Conservation (phyloP, 2,329 filamentous ascomycete species). For the Hymenoscyphus linearis region DNA sequence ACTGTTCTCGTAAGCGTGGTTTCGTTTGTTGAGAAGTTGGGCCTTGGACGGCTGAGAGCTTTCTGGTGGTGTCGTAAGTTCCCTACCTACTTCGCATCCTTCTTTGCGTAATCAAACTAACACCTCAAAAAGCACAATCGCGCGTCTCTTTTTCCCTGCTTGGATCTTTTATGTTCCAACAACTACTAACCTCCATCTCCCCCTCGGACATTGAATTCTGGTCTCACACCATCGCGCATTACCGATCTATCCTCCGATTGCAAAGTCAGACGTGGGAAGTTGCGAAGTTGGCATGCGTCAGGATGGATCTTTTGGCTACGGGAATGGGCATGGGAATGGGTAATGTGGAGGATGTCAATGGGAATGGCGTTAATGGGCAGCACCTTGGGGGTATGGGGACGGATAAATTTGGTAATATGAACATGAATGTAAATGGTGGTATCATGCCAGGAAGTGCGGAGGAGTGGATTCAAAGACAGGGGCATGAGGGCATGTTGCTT, state of each 20-base stretch:
- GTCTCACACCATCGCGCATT: slow-evolving; percentile 23
- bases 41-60: slow-evolving; percentile 18
- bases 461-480: slow-evolving; percentile 22
- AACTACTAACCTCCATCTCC: slow-evolving; percentile 23
- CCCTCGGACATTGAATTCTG: slow-evolving; percentile 24
- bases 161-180: slow-evolving; percentile 25
- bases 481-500: slow-evolving; percentile 16
- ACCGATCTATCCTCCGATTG: slow-evolving; percentile 18
- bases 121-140: slow-evolving; percentile 16
- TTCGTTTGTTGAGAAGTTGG: slow-evolving; percentile 22
- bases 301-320: slow-evolving; percentile 22
- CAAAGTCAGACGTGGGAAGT: slow-evolving; percentile 19
- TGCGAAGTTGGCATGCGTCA: slow-evolving; percentile 20
- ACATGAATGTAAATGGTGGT: background rate
- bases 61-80: slow-evolving; percentile 29
- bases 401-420: background rate
- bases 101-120: background rate
- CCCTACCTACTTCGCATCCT: background rate
- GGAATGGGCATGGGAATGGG: background rate
- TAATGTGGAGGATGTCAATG: background rate
- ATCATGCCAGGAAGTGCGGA: slow-evolving; percentile 15
- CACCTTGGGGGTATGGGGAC: background rate
- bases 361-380: background rate
- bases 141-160: slow-evolving; percentile 22
- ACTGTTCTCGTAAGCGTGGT: slow-evolving; percentile 15